Evolutionary conservation across 768 basidiomycete species (phyloP), one percentile per base, ranked within the genome.

Genomic region (Roridomyces roridus): DNA sequence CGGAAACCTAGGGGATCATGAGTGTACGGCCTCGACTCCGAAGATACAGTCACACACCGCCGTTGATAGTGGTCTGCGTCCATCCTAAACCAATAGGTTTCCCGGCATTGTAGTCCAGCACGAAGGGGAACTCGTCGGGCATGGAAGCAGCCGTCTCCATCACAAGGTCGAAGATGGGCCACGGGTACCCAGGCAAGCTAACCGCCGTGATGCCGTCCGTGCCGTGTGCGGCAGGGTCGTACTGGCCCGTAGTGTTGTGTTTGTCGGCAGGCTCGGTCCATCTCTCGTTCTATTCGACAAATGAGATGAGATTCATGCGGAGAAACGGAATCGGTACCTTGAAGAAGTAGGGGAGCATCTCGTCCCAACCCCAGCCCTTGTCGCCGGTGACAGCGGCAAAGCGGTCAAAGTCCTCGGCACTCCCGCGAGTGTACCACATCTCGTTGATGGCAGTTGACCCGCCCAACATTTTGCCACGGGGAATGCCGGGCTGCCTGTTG

Each of bases 91-190:
- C 75, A 9, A 74, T 55, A 2, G 60, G 60, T 25, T 58, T 51
- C 4, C 75, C 75, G 3, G 64, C 59, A 52, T 76, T 74, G 49
- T 66, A 62, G 57, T 77, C 75, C 20, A 60, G 17, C 29, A 69
- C 71, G 62, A 60, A 75, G 2, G 71, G 72, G 55, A 72, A 76
- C 23, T 69, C 66, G 0, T 65, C 54, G 5, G 54, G 28, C 15
- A 70, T 37, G 26, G 69, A 57, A 4, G 50, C 4, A 1, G 70
- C 68, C 4, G 72, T 34, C 15, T 34, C 31, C 11, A 44, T 44
- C 7, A 44, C 42, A 9, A 7, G 21, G 23, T 7, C 6, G 21
- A 18, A 23, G 12, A 44, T 24, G 7, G 43, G 25, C 21, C 25
- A 26, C 43, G 43, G 10, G n/a, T 24, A 44, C 2, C 43, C 43